Conservation (phyloP, 2,329 filamentous ascomycete genomes). For the Phaeomoniella chlamydospora region DNA sequence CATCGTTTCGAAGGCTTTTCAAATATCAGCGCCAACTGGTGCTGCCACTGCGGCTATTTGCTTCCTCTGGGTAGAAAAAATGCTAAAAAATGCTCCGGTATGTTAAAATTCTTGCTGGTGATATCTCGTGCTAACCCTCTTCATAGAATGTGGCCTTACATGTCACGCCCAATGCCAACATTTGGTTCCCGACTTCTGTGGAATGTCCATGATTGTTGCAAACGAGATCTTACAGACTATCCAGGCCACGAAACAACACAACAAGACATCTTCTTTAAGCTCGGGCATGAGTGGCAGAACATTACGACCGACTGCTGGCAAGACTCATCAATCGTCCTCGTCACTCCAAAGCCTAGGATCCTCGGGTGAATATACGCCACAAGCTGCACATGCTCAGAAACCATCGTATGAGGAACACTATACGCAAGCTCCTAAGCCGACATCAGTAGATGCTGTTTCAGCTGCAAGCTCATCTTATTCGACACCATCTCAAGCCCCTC, state of each 20-base stretch:
- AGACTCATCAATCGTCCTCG: constrained; percentile 1
- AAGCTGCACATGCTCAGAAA: constrained; percentile 19
- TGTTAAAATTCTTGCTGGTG: constrained; percentile 2
- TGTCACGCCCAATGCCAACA: constrained; percentile 86
- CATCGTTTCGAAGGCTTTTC: constrained; percentile 95
- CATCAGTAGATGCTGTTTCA: constrained; percentile 25
- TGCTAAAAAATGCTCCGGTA: constrained; percentile 79
- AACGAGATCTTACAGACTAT: constrained; percentile 87
- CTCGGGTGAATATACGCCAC: constrained; percentile 20
- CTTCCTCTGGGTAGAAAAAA: constrained; percentile 91
- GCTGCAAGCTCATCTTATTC: constrained; percentile 25
- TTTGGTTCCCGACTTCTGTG: constrained; percentile 94
- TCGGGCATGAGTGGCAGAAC: constrained; percentile 50
- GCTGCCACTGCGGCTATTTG: constrained; percentile 95
- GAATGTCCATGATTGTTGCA: constrained; percentile 96
- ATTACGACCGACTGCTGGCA: constrained; percentile 38
- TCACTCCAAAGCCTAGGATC: constrained; percentile 1
- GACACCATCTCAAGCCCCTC: constrained; percentile 32
- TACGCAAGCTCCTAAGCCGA: constrained; percentile 18
- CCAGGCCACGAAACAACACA: constrained; percentile 62
- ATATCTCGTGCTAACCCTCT: constrained; percentile 1
- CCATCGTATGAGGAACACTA: constrained; percentile 20
- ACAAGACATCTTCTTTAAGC: constrained; percentile 35
- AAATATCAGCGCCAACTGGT: constrained; percentile 98
- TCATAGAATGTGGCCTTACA: constrained; percentile 75